A percentile compares a stretch with the other conserved stretches of the same genome.
Evolutionary conservation across 176 grass and related monocot species (phyloP).

Genomic region (Carex kokanica): DNA sequence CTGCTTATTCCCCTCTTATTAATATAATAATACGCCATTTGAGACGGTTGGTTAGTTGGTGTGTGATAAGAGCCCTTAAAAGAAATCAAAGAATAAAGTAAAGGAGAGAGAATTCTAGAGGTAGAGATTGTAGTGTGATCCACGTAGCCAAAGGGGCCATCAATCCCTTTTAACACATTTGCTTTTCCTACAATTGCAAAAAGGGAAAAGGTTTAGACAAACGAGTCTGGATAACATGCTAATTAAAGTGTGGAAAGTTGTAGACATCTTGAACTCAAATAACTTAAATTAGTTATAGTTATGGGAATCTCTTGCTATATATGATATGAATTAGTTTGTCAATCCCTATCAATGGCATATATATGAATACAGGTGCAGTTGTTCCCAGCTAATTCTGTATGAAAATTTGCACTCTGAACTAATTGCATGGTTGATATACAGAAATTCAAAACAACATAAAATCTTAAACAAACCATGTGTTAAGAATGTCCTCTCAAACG

Average conservation of each 20-base stretch:
- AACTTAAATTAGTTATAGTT: not conserved
- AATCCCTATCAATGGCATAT: not conserved
- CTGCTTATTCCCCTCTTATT: slow-evolving; percentile 24
- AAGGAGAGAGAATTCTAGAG: not conserved
- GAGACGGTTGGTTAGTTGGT: slow-evolving; percentile 10
- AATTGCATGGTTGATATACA: not conserved
- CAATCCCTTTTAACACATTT: slow-evolving; percentile 18
- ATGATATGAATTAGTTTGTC: not conserved
- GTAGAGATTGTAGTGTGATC: slow-evolving; percentile 12
- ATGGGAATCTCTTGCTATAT: not conserved
- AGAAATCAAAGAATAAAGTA: slow-evolving; percentile 30
- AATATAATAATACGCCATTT: slow-evolving; percentile 15
- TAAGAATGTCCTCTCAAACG: not conserved
- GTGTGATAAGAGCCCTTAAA: slow-evolving; percentile 26
- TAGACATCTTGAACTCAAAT: not conserved
- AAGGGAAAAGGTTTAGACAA: not conserved
- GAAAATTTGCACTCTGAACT: not conserved
- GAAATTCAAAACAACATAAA: not conserved
- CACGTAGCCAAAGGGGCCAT: slow-evolving; percentile 25
- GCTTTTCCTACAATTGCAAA: slow-evolving; percentile 27
- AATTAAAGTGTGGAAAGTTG: not conserved
- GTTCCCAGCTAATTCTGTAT: not conserved
- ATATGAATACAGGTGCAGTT: not conserved
- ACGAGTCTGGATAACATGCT: not conserved
- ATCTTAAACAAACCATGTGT: not conserved